A percentile compares a stretch with the other conserved stretches of the same genome.
These are phyloP conservation scores for Microbotryum saponariae DNA, from an alignment of 1,284 basidiomycete species.

Conservation along the genomic window DNA sequence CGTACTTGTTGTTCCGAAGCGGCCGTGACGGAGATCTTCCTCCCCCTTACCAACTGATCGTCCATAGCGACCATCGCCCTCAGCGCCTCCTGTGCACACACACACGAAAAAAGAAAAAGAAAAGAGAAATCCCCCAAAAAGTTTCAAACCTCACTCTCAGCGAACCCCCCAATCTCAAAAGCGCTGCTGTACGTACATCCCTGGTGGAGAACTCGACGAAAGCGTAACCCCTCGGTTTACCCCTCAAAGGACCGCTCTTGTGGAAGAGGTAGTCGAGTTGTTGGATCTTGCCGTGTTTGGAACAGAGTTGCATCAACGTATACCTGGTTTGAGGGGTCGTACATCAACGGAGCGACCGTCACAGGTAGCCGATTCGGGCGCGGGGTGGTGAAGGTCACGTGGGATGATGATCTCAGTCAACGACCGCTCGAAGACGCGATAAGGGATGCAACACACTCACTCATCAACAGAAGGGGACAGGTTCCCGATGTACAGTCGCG, in stretches of 20 bases:
- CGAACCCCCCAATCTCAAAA: no score
- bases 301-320: slow-evolving; percentile 77
- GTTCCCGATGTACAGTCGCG: slow-evolving; percentile 80
- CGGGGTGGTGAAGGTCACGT: not conserved
- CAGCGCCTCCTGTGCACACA: slow-evolving; percentile 66
- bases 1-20: slow-evolving; percentile 55
- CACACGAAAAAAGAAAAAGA: no score
- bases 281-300: slow-evolving; percentile 80
- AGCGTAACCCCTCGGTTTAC: slow-evolving; percentile 89
- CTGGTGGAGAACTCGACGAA: slow-evolving; percentile 77
- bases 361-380: not conserved
- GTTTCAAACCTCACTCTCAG: no score
- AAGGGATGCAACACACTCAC: slow-evolving; percentile 43
- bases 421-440: not conserved
- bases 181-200: slow-evolving; percentile 55
- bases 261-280: slow-evolving; percentile 94
- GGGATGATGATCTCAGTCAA: not conserved
- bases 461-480: slow-evolving; percentile 81
- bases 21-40: slow-evolving; percentile 77
- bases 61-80: slow-evolving; percentile 68
- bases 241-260: slow-evolving; percentile 77
- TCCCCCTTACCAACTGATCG: slow-evolving; percentile 72
- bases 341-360: no score
- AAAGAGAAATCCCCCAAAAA: no score
- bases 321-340: slow-evolving; percentile 42